Evolutionary conservation across 2,329 filamentous ascomycete species (phyloP).

Genomic region (Neonectria punicea): DNA sequence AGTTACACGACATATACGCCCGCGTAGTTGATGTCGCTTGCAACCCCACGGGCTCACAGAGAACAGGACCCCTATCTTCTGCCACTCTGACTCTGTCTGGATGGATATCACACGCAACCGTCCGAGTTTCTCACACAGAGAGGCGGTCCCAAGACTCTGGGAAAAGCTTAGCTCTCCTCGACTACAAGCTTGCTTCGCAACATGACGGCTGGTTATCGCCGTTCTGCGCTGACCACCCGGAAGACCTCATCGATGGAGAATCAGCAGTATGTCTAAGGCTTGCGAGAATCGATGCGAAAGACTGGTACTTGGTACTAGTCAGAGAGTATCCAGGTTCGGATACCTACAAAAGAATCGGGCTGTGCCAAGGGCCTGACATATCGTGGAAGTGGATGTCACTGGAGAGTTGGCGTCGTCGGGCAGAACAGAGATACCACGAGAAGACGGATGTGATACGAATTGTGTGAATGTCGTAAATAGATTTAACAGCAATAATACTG

Average conservation of each 20-base stretch:
- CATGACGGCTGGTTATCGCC: background rate
- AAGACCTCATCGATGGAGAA: slow-evolving; percentile 18
- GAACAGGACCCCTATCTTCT: background rate
- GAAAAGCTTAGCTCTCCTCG: background rate
- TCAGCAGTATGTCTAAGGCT: slow-evolving; percentile 16
- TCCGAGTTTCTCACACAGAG: background rate
- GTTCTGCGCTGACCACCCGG: slow-evolving; percentile 8
- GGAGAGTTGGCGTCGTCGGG: slow-evolving; percentile 19
- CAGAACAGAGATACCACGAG: slow-evolving; percentile 18
- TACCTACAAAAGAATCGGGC: slow-evolving; percentile 13
- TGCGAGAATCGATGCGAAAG: slow-evolving; percentile 4
- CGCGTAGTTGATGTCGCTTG: background rate
- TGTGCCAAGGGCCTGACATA: slow-evolving; percentile 13
- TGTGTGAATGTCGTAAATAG: background rate
- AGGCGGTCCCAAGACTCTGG: background rate
- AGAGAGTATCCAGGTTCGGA: background rate
- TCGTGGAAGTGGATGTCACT: slow-evolving; percentile 20
- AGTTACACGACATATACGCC: slow-evolving; percentile 14
- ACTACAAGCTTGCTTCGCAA: background rate
- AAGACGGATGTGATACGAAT: slow-evolving; percentile 14
- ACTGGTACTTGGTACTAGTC: slow-evolving; percentile 22
- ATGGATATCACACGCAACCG: background rate
- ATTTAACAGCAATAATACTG: background rate
- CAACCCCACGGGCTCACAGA: background rate
- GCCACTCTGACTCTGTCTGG: background rate